These are phyloP conservation scores for Galerina marginata DNA, from an alignment of 768 basidiomycete species.

Conservation along the genomic window DNA sequence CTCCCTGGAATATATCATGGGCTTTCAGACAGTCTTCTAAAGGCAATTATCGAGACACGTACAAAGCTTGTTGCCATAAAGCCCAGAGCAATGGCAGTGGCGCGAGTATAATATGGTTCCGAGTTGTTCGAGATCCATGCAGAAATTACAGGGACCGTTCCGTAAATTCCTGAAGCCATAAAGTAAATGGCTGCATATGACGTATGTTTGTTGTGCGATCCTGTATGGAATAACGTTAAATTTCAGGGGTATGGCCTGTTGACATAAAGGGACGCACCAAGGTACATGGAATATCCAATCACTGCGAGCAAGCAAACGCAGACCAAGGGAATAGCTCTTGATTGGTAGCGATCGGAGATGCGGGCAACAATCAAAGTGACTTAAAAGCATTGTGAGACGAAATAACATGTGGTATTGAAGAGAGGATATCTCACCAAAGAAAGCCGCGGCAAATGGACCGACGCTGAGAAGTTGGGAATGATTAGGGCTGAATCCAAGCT, in stretches of 20 bases:
- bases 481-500: constrained; percentile 39
- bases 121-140: constrained; percentile 44
- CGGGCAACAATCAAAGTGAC: constrained; percentile 32
- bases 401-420: not conserved
- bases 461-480: constrained; percentile 42
- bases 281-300: constrained; percentile 36
- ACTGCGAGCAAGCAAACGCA: constrained; percentile 28
- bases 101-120: constrained; percentile 39
- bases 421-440: constrained; percentile 33
- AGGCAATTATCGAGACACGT: constrained; percentile 6
- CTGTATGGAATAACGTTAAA: constrained; percentile 13
- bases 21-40: constrained; percentile 10
- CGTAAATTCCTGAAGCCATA: constrained; percentile 37
- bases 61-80: constrained; percentile 40
- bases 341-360: constrained; percentile 31
- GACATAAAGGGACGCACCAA: constrained; percentile 25
- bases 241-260: not conserved
- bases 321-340: constrained; percentile 30
- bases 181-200: constrained; percentile 39
- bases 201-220: constrained; percentile 24
- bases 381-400: constrained; percentile 8
- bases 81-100: constrained; percentile 37
- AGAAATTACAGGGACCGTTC: constrained; percentile 30
- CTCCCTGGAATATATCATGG: constrained; percentile 28
- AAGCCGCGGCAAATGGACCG: constrained; percentile 41